Evolutionary conservation across 495 filamentous ascomycete species (phyloP).

Genomic region (Neurospora sp.): DNA sequence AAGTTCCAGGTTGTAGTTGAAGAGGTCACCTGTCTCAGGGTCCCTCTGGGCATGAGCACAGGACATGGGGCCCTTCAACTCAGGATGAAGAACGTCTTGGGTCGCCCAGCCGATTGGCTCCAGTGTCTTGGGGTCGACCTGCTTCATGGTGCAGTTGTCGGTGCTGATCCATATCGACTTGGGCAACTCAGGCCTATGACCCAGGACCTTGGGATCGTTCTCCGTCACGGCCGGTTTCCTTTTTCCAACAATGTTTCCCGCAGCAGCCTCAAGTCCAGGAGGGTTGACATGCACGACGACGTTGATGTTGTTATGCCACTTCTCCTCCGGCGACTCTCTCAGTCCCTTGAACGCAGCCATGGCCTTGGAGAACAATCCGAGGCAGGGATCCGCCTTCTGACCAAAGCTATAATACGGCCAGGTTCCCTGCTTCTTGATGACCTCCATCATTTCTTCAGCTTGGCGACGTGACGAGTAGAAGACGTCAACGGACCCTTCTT

Average conservation of each 20-base stretch:
- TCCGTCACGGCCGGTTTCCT: neutral
- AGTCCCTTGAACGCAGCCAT: constrained; percentile 39
- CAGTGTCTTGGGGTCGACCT: constrained; percentile 57
- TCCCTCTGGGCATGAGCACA: constrained; percentile 62
- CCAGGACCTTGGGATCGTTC: neutral
- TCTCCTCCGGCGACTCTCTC: constrained; percentile 1
- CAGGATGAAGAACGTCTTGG: constrained; percentile 53
- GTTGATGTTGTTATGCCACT: constrained; percentile 37
- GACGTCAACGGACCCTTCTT: constrained; percentile 31
- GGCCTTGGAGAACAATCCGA: constrained; percentile 56
- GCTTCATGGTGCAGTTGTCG: constrained; percentile 45
- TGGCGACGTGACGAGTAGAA: constrained; percentile 65
- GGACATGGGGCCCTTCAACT: constrained; percentile 51
- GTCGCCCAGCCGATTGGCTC: constrained; percentile 53
- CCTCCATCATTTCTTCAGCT: constrained; percentile 44
- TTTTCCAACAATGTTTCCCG: constrained; percentile 1
- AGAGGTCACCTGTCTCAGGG: constrained; percentile 63
- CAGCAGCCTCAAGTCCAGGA: constrained; percentile 39
- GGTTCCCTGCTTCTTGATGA: constrained; percentile 43
- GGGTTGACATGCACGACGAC: constrained; percentile 51
- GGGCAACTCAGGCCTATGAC: constrained; percentile 21
- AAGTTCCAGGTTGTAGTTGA: constrained; percentile 61
- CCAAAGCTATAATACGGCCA: constrained; percentile 45
- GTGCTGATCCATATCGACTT: constrained; percentile 50
- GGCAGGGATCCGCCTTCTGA: constrained; percentile 57